A percentile compares a stretch with the other conserved stretches of the same genome.
Evolutionary conservation across 164 flowering plant genomes (phyloP).

Genomic region (Litsea cubeba): DNA sequence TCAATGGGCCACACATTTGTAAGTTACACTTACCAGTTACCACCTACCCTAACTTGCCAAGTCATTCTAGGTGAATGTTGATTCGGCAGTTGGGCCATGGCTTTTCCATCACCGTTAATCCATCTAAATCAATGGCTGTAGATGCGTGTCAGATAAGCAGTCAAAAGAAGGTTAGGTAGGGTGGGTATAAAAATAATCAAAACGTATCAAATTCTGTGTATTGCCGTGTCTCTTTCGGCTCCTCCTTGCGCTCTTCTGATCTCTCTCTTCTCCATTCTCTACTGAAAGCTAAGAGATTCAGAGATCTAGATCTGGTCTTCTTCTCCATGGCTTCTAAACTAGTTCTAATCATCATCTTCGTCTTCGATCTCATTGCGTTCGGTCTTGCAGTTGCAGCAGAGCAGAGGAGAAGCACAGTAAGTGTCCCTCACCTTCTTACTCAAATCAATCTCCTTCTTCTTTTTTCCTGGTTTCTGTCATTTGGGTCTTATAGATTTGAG

Average conservation of each 20-base stretch:
- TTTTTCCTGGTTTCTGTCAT: neutral
- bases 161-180: neutral
- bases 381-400: slow-evolving; percentile 82
- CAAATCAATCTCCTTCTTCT: too few species aligned
- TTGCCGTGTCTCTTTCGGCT: neutral
- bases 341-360: slow-evolving; percentile 46
- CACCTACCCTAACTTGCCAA: too few species aligned
- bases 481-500: neutral
- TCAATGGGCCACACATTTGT: too few species aligned
- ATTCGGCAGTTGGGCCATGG: neutral
- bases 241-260: neutral
- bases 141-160: neutral
- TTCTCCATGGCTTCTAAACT: slow-evolving; percentile 51
- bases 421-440: slow-evolving; percentile 2
- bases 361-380: slow-evolving; percentile 74
- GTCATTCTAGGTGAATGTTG: too few species aligned
- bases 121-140: neutral
- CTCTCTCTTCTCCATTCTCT: neutral
- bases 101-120: neutral
- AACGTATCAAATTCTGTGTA: neutral
- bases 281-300: neutral
- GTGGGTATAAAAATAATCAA: neutral
- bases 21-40: too few species aligned
- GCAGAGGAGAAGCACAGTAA: slow-evolving; percentile 74
- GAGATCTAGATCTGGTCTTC: slow-evolving; percentile 10